Evolutionary conservation across 1,284 basidiomycete species (phyloP).

Genomic region (Cutaneotrichosporon sp.): DNA sequence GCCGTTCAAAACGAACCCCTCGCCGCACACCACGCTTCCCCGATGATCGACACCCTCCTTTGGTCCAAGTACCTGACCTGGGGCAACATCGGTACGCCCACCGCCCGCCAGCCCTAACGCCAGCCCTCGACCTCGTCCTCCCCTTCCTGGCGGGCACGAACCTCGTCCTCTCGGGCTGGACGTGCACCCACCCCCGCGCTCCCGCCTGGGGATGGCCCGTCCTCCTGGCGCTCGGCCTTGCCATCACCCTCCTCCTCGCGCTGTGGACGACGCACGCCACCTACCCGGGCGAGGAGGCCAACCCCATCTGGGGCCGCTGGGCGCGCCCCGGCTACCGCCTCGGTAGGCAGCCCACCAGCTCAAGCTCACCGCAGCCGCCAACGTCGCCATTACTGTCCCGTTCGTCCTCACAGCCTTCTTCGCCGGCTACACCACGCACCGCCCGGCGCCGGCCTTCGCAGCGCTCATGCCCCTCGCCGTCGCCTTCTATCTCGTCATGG

Average conservation of each 20-base stretch:
- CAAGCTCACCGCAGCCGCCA: not conserved
- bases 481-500: not conserved
- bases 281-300: not conserved
- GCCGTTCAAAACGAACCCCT: not conserved
- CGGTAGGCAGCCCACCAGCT: not conserved
- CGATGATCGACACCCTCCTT: not conserved
- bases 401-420: not conserved
- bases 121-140: not conserved
- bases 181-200: not conserved
- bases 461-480: not conserved
- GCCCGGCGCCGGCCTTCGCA: not conserved
- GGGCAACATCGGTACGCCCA: not conserved
- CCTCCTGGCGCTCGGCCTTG: not conserved
- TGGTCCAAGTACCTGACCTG: not conserved
- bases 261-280: not conserved
- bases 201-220: not conserved
- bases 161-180: not conserved
- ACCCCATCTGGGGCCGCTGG: not conserved
- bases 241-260: not conserved
- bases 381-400: not conserved
- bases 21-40: not conserved
- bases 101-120: not conserved
- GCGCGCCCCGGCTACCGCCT: not conserved
- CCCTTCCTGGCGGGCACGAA: not conserved
- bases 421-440: not conserved